Percentiles rank a stretch among this genome's conserved stretches.
phyloP scores from a whole-genome alignment of 1,284 basidiomycete genomes.

The Ceratobasidium theobromae region DNA sequence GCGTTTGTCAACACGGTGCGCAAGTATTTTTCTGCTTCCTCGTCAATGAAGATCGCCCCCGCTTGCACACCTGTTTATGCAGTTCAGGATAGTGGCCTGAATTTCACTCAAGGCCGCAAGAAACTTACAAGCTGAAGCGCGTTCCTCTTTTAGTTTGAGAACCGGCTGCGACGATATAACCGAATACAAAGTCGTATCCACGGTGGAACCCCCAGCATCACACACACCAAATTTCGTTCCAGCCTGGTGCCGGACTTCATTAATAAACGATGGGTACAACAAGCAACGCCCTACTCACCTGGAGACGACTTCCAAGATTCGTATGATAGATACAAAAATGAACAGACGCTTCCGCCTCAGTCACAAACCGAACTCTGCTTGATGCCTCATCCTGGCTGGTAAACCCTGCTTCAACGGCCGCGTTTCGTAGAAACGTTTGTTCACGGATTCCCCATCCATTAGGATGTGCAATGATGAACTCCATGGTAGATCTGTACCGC shows the following conservation, averaged over 20 bases:
- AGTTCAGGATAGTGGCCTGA: background rate
- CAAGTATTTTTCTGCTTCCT: background rate
- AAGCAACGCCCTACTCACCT: background rate
- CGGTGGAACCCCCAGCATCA: conserved; percentile 38
- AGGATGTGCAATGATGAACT: conserved; percentile 30
- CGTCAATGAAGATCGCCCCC: conserved; percentile 25
- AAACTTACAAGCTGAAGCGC: conserved; percentile 30
- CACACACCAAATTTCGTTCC: conserved; percentile 32
- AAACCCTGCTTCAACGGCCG: conserved; percentile 20
- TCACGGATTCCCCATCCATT: conserved; percentile 33
- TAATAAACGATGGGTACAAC: background rate
- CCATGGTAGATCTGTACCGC: background rate
- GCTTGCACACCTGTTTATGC: conserved; percentile 26
- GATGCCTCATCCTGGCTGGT: background rate
- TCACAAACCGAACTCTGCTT: conserved; percentile 31
- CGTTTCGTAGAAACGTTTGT: conserved; percentile 23
- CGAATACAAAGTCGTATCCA: conserved; percentile 35
- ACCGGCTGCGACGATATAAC: conserved; percentile 14
- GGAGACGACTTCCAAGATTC: conserved; percentile 9
- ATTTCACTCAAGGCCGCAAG: background rate
- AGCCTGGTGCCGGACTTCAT: background rate
- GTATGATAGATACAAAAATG: conserved; percentile 33
- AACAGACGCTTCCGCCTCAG: conserved; percentile 36
- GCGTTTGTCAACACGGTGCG: background rate
- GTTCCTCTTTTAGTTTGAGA: conserved; percentile 32